Evolutionary conservation across 192 early-diverging fungal genomes (phyloP).

Genomic region (Gonapodya prolifera): DNA sequence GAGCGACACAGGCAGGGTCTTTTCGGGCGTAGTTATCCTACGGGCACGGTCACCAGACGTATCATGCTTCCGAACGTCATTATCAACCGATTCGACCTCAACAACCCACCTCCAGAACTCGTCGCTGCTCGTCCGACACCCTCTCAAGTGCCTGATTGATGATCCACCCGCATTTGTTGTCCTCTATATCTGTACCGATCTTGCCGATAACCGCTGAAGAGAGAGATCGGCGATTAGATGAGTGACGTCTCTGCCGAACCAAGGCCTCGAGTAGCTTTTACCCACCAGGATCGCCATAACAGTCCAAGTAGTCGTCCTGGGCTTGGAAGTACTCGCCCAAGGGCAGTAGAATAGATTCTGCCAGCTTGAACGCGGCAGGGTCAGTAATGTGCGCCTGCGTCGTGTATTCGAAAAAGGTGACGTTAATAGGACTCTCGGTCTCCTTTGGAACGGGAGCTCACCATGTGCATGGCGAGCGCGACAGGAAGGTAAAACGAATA

Average conservation of each 20-base stretch:
- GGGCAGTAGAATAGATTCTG: slow-evolving; percentile 76
- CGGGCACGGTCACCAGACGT: background rate
- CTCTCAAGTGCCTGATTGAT: slow-evolving; percentile 80
- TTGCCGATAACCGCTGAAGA: slow-evolving; percentile 93
- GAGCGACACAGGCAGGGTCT: slow-evolving; percentile 54
- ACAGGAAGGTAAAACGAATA: slow-evolving; percentile 99
- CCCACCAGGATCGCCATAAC: slow-evolving; percentile 71
- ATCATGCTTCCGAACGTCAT: slow-evolving; percentile 4
- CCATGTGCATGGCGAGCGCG: slow-evolving; percentile 82
- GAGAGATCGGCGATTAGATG: background rate
- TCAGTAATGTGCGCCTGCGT: slow-evolving; percentile 56
- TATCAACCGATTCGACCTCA: background rate
- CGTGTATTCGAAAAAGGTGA: background rate
- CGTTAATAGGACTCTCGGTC: background rate
- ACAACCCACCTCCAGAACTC: slow-evolving; percentile 53
- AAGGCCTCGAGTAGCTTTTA: too few species aligned
- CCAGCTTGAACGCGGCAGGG: slow-evolving; percentile 67
- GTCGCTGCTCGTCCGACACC: slow-evolving; percentile 69
- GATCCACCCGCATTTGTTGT: slow-evolving; percentile 99
- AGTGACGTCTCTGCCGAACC: slow-evolving; percentile 17
- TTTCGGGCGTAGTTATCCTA: slow-evolving; percentile 89
- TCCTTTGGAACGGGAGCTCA: slow-evolving; percentile 8
- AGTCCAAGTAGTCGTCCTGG: slow-evolving; percentile 98
- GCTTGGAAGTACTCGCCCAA: slow-evolving; percentile 98
- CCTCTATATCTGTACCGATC: slow-evolving; percentile 98